Evolutionary conservation across 2,329 filamentous ascomycete genomes (phyloP), one percentile per base, ranked within the genome.

Genomic region (Phialocephala sp.): DNA sequence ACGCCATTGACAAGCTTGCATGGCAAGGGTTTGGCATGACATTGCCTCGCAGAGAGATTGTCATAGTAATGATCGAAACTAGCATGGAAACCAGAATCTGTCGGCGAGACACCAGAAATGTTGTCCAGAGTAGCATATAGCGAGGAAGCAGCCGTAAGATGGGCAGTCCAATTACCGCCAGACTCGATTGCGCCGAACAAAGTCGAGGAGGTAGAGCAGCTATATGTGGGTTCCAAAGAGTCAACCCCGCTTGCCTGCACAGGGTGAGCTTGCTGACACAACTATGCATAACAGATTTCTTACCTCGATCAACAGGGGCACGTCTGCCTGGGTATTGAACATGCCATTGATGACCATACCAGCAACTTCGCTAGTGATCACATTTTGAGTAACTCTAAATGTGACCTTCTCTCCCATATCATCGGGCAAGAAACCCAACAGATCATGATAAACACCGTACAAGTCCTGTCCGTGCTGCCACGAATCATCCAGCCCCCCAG

Each of bases 41-140:
- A 95, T 74, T 93, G 89, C 0, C 91, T 84, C 0, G 91, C 89
- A 0, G 91, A 93, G 1, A 95, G 83, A 73, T 93, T 95, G 76
- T 95, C 92, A 72, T 89, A 95, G 79, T 95, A 95, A 77, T 93
- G 92, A 74, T 95, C 92, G 72, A 91, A 89, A 61, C 84, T 89
- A 47, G 78, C 82, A 73, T 94, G 91, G 81, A 92, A 95, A 3
- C 82, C 89, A 0, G 75, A 73, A 66, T 88, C 84, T 39, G 77
- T 77, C 0, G 81, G 67, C 0, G 83, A 75, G 0, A 95, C 85
- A 36, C 89, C 90, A 0, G 90, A 92, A 55, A 94, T 84, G 50
- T 79, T 76, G 72, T 95, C 92, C 0, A 95, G 84, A 0, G 76
- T 77, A 6, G 77, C 73, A 74, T 86, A 91, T 0, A 95, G 79